Evolutionary conservation across 2,329 filamentous ascomycete species (phyloP), one percentile per base, ranked within the genome.

Genomic region (Neofusicoccum parvum): DNA sequence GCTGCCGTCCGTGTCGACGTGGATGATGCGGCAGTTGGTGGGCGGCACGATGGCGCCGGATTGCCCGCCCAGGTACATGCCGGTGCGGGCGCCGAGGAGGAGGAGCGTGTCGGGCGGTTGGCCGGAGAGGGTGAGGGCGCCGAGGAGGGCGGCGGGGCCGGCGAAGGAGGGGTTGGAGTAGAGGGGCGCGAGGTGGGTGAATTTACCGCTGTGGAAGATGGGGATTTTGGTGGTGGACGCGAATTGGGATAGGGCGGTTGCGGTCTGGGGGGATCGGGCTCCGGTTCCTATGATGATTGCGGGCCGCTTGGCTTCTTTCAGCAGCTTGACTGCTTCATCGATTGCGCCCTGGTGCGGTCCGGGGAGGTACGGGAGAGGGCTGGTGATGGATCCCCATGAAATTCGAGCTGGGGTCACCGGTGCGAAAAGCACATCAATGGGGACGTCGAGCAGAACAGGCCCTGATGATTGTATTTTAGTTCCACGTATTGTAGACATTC

Each of bases 251-350:
- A 80, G 69, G 9, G 70, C 69, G 1, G 74, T 68, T 3, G 72
- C 73, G 41, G 74, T 72, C 73, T 76, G 51, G 23, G 23, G 69
- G 15, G 68, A 70, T 65, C 65, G 69, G 17, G 75, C 77, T 1
- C 80, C 80, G 5, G 79, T 81, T 6, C 80, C 79, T 6, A 76
- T 74, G 15, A 82, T 79, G 17, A 83, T 76, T 3, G 72, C 78
- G 3, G 80, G 80, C 45, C 80, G 68, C 32, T 76, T 69, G 1
- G 80, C 77, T 5, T 66, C 67, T 36, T 74, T 72, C 66, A 78
- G 71, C 36, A 81, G 69, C 12, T 66, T 46, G 9, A 74, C 53
- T 3, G 76, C 70, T 27, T 73, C 69, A n/a, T 75, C 72, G 9
- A 82, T 65, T 4, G 79, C 77, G 1, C 68, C 69, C 5, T 70